Evolutionary conservation across 2,329 filamentous ascomycete species (phyloP), one percentile per base, ranked within the genome.

Genomic region (Aspergillus sp.): DNA sequence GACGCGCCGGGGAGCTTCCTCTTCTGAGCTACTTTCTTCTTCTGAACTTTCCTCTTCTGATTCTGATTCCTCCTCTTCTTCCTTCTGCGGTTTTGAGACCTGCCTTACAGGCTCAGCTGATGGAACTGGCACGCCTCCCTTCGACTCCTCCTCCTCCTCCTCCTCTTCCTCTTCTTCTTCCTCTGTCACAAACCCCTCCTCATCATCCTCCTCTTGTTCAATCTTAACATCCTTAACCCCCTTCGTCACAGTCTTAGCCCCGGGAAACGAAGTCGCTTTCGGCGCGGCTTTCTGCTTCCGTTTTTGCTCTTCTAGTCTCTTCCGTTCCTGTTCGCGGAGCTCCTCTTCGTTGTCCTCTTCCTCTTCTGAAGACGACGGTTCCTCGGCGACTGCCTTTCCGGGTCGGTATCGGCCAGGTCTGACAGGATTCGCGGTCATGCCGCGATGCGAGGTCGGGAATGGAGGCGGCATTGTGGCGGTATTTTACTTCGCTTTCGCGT

Each of bases 391-490:
- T 51, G 88, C 80, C 75, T 97, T 98, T 64, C 95, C 93, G 15
- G 93, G 89, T 58, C 92, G 87, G 69, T 97, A 90, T 57, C 95
- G 90, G 65, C 87, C 85, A 23, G 91, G 90, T 72, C 87, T 87
- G 58, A 88, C 78, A 3, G 91, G 92, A 70, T 97, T 96, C 62
- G 93, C 92, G 62, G 93, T 98, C 90, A 98, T 96, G 69, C 90
- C 90, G 60, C 76, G 73, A 59, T 75, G 73, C 19, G 67, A 66
- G 44, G 74, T 75, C 17, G 75, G 75, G 51, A 78, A 72, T 6
- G 76, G 75, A 33, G 77, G 77, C 35, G 77, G 77, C 77, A 79
- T 79, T 41, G 44, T 51, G 19, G 15, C 27, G 9, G 9, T 31
- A 11, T 11, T 31, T 40, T 15, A 8, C 6, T 3, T 45, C 45